phyloP scores from a whole-genome alignment of 192 early-diverging fungal species.

The Phlyctochytrium planicorne region DNA sequence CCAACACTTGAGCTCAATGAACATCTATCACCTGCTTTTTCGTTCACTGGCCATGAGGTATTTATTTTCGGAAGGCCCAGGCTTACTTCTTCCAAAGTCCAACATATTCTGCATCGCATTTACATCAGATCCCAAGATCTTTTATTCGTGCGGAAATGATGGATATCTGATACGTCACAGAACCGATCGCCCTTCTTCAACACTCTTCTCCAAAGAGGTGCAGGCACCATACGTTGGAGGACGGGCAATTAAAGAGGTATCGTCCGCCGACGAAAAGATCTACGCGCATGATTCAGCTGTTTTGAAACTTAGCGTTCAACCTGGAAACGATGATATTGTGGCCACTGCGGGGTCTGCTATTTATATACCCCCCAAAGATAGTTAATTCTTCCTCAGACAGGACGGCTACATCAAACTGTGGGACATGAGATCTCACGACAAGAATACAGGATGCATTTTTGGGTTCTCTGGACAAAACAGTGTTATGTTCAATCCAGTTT shows the following conservation, averaged over 20 bases:
- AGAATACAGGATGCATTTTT: neutral
- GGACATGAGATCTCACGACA: slow-evolving; percentile 6
- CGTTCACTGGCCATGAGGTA: neutral
- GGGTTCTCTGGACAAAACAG: neutral
- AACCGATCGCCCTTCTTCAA: neutral
- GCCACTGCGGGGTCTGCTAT: neutral
- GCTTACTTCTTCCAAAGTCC: neutral
- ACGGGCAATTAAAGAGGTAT: too few relatives aligned
- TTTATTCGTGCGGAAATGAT: slow-evolving; percentile 29
- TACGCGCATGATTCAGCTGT: slow-evolving; percentile 11
- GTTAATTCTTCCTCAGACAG: neutral
- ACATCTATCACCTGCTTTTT: neutral
- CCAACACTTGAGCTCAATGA: neutral
- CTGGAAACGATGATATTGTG: slow-evolving; percentile 14
- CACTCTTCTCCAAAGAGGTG: too few relatives aligned
- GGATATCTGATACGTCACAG: slow-evolving; percentile 6
- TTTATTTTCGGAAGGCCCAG: neutral
- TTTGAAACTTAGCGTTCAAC: slow-evolving; percentile 19
- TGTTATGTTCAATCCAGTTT: slow-evolving; percentile 21
- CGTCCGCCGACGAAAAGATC: neutral
- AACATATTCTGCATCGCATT: slow-evolving; percentile 29
- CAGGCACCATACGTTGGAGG: too few relatives aligned
- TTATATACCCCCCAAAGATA: neutral
- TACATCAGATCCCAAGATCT: neutral
- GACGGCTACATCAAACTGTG: slow-evolving; percentile 10